These are phyloP conservation scores for Erigeron canadensis DNA, from an alignment of 129 eudicot species.

Conservation along the genomic window DNA sequence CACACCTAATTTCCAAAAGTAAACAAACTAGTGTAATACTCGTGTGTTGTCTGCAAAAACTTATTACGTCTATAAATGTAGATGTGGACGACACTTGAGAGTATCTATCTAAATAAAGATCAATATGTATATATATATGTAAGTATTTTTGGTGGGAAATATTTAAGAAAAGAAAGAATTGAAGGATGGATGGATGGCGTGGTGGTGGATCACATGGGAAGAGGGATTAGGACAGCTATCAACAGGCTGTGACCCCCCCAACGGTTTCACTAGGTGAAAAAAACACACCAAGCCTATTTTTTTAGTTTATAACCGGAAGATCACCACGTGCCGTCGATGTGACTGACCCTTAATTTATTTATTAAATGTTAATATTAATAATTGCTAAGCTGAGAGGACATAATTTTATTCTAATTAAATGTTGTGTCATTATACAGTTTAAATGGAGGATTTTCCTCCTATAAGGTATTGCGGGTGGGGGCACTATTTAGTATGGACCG, in stretches of 20 bases:
- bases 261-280: slow-evolving; percentile 41
- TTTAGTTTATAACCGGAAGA: slow-evolving; percentile 54
- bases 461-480: too few species aligned
- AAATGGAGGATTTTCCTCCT: too few species aligned
- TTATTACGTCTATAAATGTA: background rate
- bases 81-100: background rate
- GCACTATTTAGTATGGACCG: too few species aligned
- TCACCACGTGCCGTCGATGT: slow-evolving; percentile 74
- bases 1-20: too few species aligned
- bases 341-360: slow-evolving; percentile 19
- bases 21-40: background rate
- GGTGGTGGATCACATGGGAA: slow-evolving; percentile 66
- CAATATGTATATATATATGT: background rate
- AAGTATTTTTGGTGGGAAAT: slow-evolving; percentile 39
- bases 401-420: too few species aligned
- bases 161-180: background rate
- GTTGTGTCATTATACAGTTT: too few species aligned
- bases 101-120: too few species aligned
- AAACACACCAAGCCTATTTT: slow-evolving; percentile 11
- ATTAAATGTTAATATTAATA: too few species aligned
- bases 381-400: too few species aligned
- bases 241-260: slow-evolving; percentile 32
- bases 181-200: slow-evolving; percentile 2
- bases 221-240: slow-evolving; percentile 39
- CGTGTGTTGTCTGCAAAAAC: background rate